Evolutionary conservation across 345 rosid species (phyloP).

Genomic region (Cardamine resedifolia): DNA sequence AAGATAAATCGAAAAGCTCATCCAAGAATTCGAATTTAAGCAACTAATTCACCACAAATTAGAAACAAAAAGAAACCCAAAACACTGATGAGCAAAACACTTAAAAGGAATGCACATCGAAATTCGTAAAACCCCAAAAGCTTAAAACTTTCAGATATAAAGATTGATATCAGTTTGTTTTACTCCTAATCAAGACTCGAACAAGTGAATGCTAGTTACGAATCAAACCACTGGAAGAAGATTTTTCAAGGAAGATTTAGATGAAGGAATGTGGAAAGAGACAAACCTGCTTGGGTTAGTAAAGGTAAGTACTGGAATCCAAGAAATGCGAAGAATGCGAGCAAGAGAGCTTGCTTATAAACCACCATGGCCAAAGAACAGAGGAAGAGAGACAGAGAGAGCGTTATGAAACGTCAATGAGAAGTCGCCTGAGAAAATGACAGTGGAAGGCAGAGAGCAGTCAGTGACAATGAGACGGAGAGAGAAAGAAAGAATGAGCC

Average conservation of each 20-base stretch:
- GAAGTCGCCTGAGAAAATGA: conserved; percentile 35
- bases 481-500: conserved; percentile 16
- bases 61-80: neutral
- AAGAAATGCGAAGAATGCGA: conserved; percentile 49
- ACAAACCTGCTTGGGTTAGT: conserved; percentile 53
- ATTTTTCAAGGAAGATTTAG: neutral
- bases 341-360: conserved; percentile 32
- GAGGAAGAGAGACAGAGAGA: conserved; percentile 13
- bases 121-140: neutral
- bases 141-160: neutral
- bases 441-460: conserved; percentile 22
- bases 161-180: neutral
- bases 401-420: conserved; percentile 26
- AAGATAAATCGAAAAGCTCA: neutral
- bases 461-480: conserved; percentile 31
- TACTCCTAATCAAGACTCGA: neutral
- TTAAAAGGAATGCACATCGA: neutral
- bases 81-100: no score
- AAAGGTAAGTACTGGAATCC: conserved; percentile 47
- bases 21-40: neutral
- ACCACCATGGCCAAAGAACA: conserved; percentile 45
- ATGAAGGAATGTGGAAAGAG: conserved; percentile 22
- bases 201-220: neutral
- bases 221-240: neutral
- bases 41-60: neutral